Conservation (phyloP, 192 early-diverging fungal genomes). For the Allomyces macrogynus region DNA sequence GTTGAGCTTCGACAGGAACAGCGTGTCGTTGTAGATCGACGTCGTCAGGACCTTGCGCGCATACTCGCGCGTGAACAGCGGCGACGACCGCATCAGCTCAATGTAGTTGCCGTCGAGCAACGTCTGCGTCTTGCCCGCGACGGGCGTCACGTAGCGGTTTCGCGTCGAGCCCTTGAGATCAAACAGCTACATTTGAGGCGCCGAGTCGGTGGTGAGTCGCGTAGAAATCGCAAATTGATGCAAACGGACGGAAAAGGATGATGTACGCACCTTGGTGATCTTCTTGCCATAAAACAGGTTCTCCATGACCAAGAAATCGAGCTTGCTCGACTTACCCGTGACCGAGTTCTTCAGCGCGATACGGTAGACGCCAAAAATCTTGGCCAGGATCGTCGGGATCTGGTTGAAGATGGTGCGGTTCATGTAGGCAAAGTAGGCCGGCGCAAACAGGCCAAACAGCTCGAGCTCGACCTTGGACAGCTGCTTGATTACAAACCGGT, state of each 20-base stretch:
- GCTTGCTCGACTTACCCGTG: conserved; percentile 54
- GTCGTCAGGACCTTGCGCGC: conserved; percentile 64
- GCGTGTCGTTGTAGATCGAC: conserved; percentile 81
- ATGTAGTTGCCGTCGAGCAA: not conserved
- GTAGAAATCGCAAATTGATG: not conserved
- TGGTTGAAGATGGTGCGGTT: conserved; percentile 51
- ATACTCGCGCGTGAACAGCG: conserved; percentile 78
- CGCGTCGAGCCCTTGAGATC: conserved; percentile 89
- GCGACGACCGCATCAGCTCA: conserved; percentile 56
- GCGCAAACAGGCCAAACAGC: conserved; percentile 73
- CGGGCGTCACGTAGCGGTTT: conserved; percentile 58
- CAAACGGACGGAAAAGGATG: not conserved
- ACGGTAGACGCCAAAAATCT: conserved; percentile 82
- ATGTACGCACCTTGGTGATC: conserved; percentile 34
- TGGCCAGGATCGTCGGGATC: conserved; percentile 63
- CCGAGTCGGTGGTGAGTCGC: no score
- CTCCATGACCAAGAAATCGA: conserved; percentile 91
- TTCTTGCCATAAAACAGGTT: conserved; percentile 79
- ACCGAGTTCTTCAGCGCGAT: conserved; percentile 72
- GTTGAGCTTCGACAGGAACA: conserved; percentile 79
- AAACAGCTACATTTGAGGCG: conserved; percentile 35
- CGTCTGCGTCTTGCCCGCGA: not conserved
- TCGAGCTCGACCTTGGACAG: conserved; percentile 64
- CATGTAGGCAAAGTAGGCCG: conserved; percentile 73
- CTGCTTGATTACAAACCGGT: conserved; percentile 82